Conservation (phyloP, 352 stramenopile genomes). For the Aphanomyces cochlioides region DNA sequence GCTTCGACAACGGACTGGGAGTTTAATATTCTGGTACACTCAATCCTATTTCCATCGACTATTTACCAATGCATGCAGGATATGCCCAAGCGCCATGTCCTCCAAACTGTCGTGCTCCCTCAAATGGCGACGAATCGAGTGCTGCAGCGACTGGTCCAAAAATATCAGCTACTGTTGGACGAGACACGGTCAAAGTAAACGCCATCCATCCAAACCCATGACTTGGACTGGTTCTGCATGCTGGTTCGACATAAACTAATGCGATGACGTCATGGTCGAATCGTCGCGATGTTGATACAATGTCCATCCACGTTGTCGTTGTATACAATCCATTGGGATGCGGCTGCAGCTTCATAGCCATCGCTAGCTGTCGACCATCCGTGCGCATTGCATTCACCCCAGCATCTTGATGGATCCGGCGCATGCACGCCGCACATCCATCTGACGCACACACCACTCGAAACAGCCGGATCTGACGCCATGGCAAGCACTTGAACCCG, state of each 20-base stretch:
- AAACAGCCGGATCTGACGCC: neutral
- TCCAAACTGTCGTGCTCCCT: slow-evolving; percentile 66
- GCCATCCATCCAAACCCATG: too few relatives aligned
- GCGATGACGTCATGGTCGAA: too few relatives aligned
- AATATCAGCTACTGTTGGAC: slow-evolving; percentile 79
- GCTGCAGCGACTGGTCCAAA: slow-evolving; percentile 76
- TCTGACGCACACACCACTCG: neutral
- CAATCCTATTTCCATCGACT: slow-evolving; percentile 31
- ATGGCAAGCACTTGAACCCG: neutral
- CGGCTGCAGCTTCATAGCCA: too few relatives aligned
- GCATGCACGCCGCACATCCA: neutral
- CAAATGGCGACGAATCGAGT: slow-evolving; percentile 75
- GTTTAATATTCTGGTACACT: slow-evolving; percentile 24
- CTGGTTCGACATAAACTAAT: too few relatives aligned
- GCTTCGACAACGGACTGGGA: slow-evolving; percentile 27
- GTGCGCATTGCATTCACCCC: too few relatives aligned
- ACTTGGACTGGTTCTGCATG: too few relatives aligned
- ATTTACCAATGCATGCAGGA: slow-evolving; percentile 38
- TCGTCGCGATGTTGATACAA: too few relatives aligned
- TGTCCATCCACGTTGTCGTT: too few relatives aligned
- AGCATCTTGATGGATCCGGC: too few relatives aligned
- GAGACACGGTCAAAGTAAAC: slow-evolving; percentile 30
- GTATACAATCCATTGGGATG: too few relatives aligned
- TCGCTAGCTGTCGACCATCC: too few relatives aligned
- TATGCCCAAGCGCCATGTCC: slow-evolving; percentile 62